Conservation (phyloP, 2,329 filamentous ascomycete species). For the Ceratocystis colombiana region DNA sequence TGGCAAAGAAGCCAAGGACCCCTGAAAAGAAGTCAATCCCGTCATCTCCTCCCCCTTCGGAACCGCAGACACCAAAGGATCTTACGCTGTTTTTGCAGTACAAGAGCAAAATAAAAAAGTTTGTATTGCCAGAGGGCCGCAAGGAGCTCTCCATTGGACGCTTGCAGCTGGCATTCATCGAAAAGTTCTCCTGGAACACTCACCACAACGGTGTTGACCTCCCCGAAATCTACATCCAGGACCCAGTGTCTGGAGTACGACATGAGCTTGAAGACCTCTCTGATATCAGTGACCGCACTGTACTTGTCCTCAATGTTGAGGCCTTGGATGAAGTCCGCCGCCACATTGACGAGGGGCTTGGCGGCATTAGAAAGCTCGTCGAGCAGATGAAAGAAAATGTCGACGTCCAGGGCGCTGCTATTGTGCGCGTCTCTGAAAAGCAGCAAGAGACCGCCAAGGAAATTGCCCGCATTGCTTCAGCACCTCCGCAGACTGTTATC, state of each 20-base stretch:
- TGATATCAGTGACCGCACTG: constrained; percentile 89
- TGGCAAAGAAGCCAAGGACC: constrained; percentile 26
- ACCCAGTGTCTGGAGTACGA: constrained; percentile 87
- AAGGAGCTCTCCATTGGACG: constrained; percentile 77
- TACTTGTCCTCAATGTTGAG: constrained; percentile 90
- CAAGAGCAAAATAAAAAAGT: constrained; percentile 95
- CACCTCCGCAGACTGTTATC: constrained; percentile 35
- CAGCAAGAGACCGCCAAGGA: constrained; percentile 86
- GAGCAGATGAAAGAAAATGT: constrained; percentile 76
- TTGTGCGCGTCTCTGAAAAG: constrained; percentile 79
- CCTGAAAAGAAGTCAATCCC: constrained; percentile 20
- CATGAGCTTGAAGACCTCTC: constrained; percentile 89
- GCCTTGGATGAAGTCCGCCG: constrained; percentile 89
- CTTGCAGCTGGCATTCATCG: constrained; percentile 90
- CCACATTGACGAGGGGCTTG: constrained; percentile 87
- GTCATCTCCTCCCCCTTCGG: constrained; percentile 48
- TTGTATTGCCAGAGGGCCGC: constrained; percentile 73
- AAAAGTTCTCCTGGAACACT: constrained; percentile 98
- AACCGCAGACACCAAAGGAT: constrained; percentile 62
- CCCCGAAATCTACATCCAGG: constrained; percentile 96
- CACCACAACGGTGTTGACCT: constrained; percentile 86
- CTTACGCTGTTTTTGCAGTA: constrained; percentile 92
- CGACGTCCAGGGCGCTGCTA: constrained; percentile 67
- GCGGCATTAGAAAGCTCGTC: constrained; percentile 68
- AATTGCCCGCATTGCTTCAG: constrained; percentile 52